These are phyloP conservation scores for Amaranthus tricolor DNA, from an alignment of 179 eudicot genomes.

Conservation along the genomic window DNA sequence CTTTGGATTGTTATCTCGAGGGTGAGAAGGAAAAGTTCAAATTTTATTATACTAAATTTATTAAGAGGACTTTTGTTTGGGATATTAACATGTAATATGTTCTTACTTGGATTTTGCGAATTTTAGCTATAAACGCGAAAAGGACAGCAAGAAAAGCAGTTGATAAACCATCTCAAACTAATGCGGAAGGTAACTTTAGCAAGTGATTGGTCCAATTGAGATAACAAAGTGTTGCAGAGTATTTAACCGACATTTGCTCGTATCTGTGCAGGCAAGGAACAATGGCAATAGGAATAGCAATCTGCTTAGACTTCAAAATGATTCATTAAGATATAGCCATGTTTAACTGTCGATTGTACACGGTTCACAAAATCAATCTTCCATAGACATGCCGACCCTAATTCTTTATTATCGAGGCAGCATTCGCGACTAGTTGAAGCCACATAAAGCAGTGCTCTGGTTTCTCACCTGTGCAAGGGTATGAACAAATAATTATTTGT, in stretches of 20 bases:
- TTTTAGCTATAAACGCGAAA: conserved; percentile 26
- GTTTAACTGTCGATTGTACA: not conserved
- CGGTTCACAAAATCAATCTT: not conserved
- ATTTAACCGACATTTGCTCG: not conserved
- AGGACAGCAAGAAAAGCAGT: conserved; percentile 10
- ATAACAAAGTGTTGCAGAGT: not conserved
- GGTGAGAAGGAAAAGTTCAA: too few relatives aligned
- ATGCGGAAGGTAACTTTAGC: conserved; percentile 23
- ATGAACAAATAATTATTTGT: not conserved
- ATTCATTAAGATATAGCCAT: not conserved
- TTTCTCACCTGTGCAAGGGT: not conserved
- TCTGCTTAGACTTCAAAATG: not conserved
- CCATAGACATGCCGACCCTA: not conserved
- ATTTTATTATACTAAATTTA: not conserved
- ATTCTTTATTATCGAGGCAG: not conserved
- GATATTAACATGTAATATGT: not conserved
- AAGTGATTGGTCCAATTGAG: not conserved
- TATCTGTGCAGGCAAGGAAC: conserved; percentile 25
- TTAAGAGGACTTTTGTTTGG: not conserved
- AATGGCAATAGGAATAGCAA: conserved; percentile 10
- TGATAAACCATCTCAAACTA: conserved; percentile 17
- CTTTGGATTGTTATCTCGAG: too few relatives aligned
- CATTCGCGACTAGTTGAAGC: not conserved
- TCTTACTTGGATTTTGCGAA: conserved; percentile 2
- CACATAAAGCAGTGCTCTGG: not conserved